A percentile compares a stretch with the other conserved stretches of the same genome.
These are phyloP conservation scores for Dinochytrium kinnereticum DNA, from an alignment of 371 early-diverging fungal genomes.

Conservation along the genomic window DNA sequence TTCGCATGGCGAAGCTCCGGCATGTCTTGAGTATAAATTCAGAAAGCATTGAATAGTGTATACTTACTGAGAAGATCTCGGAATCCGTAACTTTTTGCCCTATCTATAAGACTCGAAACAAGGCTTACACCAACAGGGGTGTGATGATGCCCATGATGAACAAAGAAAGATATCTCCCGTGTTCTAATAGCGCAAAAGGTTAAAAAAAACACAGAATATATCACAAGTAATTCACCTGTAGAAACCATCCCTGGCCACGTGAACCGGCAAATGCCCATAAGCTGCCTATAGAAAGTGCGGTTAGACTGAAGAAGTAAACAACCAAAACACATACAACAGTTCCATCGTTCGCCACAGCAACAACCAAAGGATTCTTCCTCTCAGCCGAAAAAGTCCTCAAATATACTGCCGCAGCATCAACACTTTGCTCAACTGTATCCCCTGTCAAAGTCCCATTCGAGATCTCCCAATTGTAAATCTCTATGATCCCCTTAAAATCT, in stretches of 20 bases:
- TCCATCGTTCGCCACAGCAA: not conserved
- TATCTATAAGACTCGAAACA: not conserved
- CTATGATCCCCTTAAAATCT: not conserved
- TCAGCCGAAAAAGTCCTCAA: not conserved
- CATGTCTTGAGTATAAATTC: not conserved
- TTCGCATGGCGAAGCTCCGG: not conserved
- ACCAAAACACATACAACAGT: not conserved
- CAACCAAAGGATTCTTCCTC: not conserved
- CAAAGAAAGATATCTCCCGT: not conserved
- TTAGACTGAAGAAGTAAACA: not conserved
- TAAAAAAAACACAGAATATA: no score
- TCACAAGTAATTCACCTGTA: not conserved
- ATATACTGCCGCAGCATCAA: not conserved
- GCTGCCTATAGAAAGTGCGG: not conserved
- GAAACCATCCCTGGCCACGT: not conserved
- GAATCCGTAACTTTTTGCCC: slow-evolving; percentile 1
- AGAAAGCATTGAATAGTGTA: not conserved
- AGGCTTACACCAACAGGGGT: not conserved
- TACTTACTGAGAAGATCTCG: slow-evolving; percentile 1
- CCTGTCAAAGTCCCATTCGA: not conserved
- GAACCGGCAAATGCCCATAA: not conserved
- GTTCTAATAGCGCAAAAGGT: not conserved
- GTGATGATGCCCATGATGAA: not conserved
- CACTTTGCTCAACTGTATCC: not conserved
- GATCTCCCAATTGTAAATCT: slow-evolving; percentile 7